phyloP scores from a whole-genome alignment of 306 rosid genomes.

The Acacia melanoxylon region DNA sequence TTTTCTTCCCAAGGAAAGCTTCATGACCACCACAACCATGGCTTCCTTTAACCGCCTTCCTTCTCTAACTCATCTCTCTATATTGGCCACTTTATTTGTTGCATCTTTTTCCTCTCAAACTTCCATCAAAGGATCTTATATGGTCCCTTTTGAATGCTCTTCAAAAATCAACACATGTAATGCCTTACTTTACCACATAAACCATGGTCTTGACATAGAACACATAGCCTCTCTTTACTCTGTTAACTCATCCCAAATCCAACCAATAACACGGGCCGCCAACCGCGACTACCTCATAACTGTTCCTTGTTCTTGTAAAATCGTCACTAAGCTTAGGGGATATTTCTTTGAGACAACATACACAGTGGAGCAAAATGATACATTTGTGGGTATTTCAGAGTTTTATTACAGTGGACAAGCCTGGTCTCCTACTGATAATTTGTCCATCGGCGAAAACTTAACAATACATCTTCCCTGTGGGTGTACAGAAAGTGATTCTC shows the following conservation, averaged over 20 bases:
- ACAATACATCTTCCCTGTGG: conserved; percentile 66
- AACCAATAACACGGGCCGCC: conserved; percentile 19
- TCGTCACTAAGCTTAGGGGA: conserved; percentile 33
- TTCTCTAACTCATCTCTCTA: conserved; percentile 29
- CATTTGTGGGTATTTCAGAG: conserved; percentile 38
- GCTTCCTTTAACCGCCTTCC: conserved; percentile 39
- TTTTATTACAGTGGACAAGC: conserved; percentile 65
- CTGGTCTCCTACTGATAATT: not conserved
- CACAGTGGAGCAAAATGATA: conserved; percentile 39
- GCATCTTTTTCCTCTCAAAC: not conserved
- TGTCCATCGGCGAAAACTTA: not conserved
- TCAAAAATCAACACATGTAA: conserved; percentile 45
- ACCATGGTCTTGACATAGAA: conserved; percentile 12
- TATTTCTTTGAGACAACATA: conserved; percentile 61
- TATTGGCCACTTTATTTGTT: conserved; percentile 27
- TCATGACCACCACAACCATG: conserved; percentile 48
- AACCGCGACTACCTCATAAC: conserved; percentile 58
- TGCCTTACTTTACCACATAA: conserved; percentile 62
- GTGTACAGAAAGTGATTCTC: conserved; percentile 47
- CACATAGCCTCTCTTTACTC: conserved; percentile 58
- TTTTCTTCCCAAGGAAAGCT: conserved; percentile 35
- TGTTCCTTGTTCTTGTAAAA: conserved; percentile 71
- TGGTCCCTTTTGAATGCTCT: conserved; percentile 54
- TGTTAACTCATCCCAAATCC: conserved; percentile 48
- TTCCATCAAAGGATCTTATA: not conserved